Evolutionary conservation across 1,139 yeast species (phyloP).

Genomic region (Blastobotrys proliferans): DNA sequence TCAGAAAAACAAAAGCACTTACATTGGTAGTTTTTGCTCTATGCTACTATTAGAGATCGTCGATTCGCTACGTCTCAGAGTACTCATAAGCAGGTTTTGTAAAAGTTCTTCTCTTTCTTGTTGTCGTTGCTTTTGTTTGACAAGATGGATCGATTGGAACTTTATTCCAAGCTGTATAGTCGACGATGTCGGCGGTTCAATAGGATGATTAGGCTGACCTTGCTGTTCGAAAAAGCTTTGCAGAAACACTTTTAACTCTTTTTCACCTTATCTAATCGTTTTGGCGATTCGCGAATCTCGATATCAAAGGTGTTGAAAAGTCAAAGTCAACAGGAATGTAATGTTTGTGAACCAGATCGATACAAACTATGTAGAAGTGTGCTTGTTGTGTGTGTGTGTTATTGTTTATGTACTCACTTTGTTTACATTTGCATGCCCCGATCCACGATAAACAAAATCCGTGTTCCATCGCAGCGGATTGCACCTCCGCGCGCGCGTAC

Average conservation of each 20-base stretch:
- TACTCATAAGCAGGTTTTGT: slow-evolving; percentile 15
- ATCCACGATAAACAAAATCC: too few species aligned
- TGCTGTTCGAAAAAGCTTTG: slow-evolving; percentile 2
- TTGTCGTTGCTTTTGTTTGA: not conserved
- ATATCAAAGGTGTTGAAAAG: too few species aligned
- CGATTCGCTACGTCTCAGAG: slow-evolving; percentile 19
- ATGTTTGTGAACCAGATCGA: too few species aligned
- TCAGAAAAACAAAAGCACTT: slow-evolving; percentile 4
- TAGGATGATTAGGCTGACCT: not conserved
- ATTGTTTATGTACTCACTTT: too few species aligned
- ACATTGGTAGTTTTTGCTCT: slow-evolving; percentile 22
- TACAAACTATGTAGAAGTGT: too few species aligned
- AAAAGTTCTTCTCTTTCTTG: not conserved
- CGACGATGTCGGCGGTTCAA: slow-evolving; percentile 1
- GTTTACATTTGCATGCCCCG: too few species aligned
- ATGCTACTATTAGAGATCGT: slow-evolving; percentile 13
- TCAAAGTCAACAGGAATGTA: too few species aligned
- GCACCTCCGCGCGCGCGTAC: too few species aligned
- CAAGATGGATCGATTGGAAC: not conserved
- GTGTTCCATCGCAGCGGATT: too few species aligned
- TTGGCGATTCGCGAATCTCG: too few species aligned
- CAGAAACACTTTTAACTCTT: slow-evolving; percentile 9
- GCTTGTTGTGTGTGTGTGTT: too few species aligned
- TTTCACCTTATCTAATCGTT: not conserved
- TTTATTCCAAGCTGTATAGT: slow-evolving; percentile 6